Conservation (phyloP, 768 basidiomycete species). For the Suillus cothurnatus region DNA sequence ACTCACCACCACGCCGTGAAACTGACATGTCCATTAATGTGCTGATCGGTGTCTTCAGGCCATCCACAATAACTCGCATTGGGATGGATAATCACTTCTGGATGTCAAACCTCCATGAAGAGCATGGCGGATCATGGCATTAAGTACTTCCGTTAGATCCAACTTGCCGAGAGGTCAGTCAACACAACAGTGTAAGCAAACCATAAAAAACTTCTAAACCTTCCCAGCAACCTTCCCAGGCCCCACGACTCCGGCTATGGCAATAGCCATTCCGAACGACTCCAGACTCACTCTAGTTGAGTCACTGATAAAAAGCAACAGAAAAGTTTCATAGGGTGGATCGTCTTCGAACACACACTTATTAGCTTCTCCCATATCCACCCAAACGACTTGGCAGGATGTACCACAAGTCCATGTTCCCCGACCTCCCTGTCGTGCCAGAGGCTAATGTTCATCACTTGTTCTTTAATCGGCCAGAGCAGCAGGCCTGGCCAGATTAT, state of each 20-base stretch:
- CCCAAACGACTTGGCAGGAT: conserved; percentile 32
- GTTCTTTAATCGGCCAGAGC: conserved; percentile 56
- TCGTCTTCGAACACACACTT: neutral
- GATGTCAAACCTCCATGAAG: neutral
- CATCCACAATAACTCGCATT: neutral
- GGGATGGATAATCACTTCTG: neutral
- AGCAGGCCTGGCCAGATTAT: conserved; percentile 57
- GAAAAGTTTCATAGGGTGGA: neutral
- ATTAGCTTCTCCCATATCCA: neutral
- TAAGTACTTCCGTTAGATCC: neutral
- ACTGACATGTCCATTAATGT: neutral
- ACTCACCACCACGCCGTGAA: neutral
- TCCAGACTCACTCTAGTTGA: neutral
- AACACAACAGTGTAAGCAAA: neutral
- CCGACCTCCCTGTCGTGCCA: conserved; percentile 50
- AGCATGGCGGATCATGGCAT: neutral
- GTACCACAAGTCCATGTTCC: conserved; percentile 60
- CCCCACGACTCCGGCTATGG: conserved; percentile 9
- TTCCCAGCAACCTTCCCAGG: neutral
- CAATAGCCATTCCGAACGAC: conserved; percentile 5
- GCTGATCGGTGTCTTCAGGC: neutral
- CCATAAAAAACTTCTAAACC: neutral
- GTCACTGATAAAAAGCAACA: conserved; percentile 1
- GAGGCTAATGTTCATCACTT: conserved; percentile 57
- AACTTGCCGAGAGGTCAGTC: neutral